A percentile compares a stretch with the other conserved stretches of the same genome.
Evolutionary conservation across 768 basidiomycete species (phyloP).

Genomic region (Mycena floridula): DNA sequence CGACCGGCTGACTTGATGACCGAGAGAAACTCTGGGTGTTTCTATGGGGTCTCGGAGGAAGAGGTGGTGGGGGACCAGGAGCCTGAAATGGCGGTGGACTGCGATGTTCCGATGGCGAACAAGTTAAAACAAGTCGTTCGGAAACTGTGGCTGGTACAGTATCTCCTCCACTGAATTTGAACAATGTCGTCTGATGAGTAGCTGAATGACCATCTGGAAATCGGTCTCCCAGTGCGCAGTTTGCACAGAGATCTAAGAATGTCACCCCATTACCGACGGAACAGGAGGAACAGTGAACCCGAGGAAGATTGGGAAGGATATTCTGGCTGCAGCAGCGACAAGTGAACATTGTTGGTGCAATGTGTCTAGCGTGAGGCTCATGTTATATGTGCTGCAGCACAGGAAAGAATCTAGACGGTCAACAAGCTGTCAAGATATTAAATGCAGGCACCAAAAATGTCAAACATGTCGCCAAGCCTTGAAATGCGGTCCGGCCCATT

Average conservation of each 20-base stretch:
- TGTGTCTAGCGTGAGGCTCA: too few species aligned
- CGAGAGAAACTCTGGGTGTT: not conserved
- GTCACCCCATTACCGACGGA: too few species aligned
- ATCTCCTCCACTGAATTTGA: not conserved
- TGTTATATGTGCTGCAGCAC: too few species aligned
- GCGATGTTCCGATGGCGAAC: not conserved
- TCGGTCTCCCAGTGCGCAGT: not conserved
- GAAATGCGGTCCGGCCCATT: too few species aligned
- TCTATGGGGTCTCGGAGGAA: not conserved
- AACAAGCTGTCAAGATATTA: too few species aligned
- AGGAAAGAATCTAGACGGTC: too few species aligned
- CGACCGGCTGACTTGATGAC: not conserved
- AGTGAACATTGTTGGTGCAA: too few species aligned
- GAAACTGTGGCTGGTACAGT: not conserved
- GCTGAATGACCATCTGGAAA: not conserved
- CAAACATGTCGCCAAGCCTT: too few species aligned
- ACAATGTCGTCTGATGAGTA: not conserved
- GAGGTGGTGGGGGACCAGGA: not conserved
- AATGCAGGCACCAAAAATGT: too few species aligned
- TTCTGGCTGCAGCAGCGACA: too few species aligned
- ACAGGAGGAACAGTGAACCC: too few species aligned
- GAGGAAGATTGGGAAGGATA: too few species aligned
- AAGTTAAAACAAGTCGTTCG: not conserved
- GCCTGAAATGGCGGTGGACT: not conserved
- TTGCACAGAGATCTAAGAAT: not conserved